Conservation (phyloP, 2,329 filamentous ascomycete species). For the Rutstroemia sp. region DNA sequence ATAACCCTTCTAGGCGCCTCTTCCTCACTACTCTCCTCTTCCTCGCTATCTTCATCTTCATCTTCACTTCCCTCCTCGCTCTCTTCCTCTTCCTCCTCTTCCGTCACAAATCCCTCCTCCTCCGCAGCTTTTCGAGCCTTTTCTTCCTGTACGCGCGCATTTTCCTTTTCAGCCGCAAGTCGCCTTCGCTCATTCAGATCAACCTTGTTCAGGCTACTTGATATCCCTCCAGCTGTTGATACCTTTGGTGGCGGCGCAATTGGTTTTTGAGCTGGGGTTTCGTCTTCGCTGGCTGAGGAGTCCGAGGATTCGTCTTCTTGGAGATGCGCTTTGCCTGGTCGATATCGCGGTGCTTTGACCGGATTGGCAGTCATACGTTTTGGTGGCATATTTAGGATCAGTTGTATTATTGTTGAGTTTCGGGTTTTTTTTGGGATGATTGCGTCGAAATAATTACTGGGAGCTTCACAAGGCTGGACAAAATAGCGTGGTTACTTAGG, state of each 20-base stretch:
- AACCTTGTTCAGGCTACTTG: conserved; percentile 45
- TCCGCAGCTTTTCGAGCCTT: conserved; percentile 34
- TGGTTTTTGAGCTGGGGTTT: conserved; percentile 28
- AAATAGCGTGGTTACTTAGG: not conserved
- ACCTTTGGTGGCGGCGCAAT: conserved; percentile 51
- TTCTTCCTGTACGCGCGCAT: conserved; percentile 39
- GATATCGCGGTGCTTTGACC: conserved; percentile 69
- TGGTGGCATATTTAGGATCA: conserved; percentile 45
- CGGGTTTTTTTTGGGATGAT: not conserved
- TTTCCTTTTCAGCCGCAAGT: conserved; percentile 40
- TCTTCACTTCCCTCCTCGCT: conserved; percentile 30
- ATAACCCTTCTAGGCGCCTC: conserved; percentile 49
- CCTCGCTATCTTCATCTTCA: conserved; percentile 24
- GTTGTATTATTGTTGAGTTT: not conserved
- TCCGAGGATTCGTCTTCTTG: conserved; percentile 42
- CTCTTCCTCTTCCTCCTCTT: conserved; percentile 31
- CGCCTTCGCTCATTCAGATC: conserved; percentile 42
- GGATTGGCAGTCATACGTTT: conserved; percentile 95
- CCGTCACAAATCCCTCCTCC: conserved; percentile 57
- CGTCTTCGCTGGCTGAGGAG: conserved; percentile 42
- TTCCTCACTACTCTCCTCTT: conserved; percentile 44
- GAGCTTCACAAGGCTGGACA: conserved; percentile 19
- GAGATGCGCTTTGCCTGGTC: conserved; percentile 69
- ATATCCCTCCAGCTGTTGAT: conserved; percentile 48
- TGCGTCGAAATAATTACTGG: not conserved